Conservation (phyloP, 768 basidiomycete species). For the Sporobolomyces roseus region DNA sequence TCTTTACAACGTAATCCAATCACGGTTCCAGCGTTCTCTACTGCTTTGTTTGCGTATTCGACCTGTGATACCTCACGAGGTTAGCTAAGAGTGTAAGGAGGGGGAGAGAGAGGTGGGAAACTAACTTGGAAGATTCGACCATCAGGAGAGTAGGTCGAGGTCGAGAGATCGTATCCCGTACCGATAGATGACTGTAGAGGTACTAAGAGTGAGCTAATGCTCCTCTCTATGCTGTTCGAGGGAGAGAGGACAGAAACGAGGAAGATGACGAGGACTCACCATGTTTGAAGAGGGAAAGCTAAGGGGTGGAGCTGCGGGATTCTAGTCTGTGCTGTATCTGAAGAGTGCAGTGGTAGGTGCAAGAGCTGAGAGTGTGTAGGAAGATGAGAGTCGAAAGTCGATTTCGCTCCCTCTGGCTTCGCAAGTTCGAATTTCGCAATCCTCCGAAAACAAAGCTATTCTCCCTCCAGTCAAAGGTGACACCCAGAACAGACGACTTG, state of each 20-base stretch:
- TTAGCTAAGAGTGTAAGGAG: background rate
- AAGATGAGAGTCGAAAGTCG: too few relatives aligned
- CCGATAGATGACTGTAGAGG: slow-evolving; percentile 83
- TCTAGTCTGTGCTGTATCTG: background rate
- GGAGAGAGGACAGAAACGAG: background rate
- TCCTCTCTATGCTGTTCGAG: background rate
- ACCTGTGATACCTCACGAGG: slow-evolving; percentile 58
- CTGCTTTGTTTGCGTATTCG: slow-evolving; percentile 97
- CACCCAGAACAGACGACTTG: too few relatives aligned
- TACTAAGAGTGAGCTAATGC: background rate
- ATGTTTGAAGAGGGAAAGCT: background rate
- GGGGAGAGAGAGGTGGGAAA: background rate
- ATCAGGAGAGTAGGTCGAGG: slow-evolving; percentile 77
- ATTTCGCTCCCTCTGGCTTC: too few relatives aligned
- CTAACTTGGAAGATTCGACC: slow-evolving; percentile 94
- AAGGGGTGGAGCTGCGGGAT: background rate
- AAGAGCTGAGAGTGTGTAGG: too few relatives aligned
- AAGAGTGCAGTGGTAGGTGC: too few relatives aligned
- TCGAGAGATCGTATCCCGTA: slow-evolving; percentile 95
- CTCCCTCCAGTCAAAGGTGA: too few relatives aligned
- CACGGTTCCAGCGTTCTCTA: slow-evolving; percentile 99
- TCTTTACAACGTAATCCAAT: slow-evolving; percentile 93
- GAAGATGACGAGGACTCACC: slow-evolving; percentile 21
- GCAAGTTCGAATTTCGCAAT: too few relatives aligned
- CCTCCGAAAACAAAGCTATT: too few relatives aligned